These are phyloP conservation scores for Neurospora tetrasperma DNA, from an alignment of 495 filamentous ascomycete species.

Conservation along the genomic window DNA sequence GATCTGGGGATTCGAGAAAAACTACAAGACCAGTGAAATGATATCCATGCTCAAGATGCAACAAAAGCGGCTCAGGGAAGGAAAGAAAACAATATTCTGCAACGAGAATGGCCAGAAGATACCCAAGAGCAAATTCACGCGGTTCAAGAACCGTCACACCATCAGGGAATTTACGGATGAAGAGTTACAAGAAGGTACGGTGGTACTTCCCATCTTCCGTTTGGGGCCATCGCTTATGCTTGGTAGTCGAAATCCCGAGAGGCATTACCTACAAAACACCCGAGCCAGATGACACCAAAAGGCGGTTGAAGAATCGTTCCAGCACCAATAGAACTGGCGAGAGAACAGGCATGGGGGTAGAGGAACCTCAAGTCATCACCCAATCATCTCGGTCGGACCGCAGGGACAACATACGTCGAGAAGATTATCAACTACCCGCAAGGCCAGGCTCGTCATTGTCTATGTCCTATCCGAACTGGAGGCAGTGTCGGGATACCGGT, in stretches of 20 bases:
- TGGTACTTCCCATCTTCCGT: background rate
- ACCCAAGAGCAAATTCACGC: constrained; percentile 6
- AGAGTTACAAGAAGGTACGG: background rate
- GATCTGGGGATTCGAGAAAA: constrained; percentile 19
- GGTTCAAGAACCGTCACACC: constrained; percentile 12
- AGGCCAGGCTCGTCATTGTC: background rate
- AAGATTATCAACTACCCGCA: too few relatives aligned
- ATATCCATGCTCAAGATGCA: constrained; percentile 16
- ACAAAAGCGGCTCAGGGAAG: constrained; percentile 3
- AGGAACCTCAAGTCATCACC: background rate
- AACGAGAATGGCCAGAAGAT: constrained; percentile 6
- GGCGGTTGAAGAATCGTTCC: background rate
- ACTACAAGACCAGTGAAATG: constrained; percentile 15
- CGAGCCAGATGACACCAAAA: constrained; percentile 1
- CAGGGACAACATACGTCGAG: too few relatives aligned
- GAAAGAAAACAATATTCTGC: constrained; percentile 14
- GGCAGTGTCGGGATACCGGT: accelerated
- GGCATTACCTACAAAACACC: constrained; percentile 9
- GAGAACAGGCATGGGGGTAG: background rate
- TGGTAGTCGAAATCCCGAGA: constrained; percentile 5
- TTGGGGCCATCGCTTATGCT: background rate
- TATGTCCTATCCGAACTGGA: background rate
- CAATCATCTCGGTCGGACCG: too few relatives aligned
- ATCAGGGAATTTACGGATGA: background rate
- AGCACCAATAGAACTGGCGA: background rate